phyloP scores from a whole-genome alignment of 1,284 basidiomycete genomes.

The Phlebopus sp. region DNA sequence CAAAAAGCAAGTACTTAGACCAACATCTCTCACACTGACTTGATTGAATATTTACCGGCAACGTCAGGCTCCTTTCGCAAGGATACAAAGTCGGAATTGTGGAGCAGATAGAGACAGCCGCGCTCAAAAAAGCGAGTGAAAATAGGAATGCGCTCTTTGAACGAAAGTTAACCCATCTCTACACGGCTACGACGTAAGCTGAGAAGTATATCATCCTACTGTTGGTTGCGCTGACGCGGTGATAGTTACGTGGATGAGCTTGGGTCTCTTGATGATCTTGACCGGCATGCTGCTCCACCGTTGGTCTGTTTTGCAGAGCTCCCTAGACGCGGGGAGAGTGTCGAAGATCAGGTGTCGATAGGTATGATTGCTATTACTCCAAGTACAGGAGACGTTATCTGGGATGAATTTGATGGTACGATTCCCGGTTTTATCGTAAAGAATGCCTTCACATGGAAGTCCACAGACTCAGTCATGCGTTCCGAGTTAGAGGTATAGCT shows the following conservation, averaged over 20 bases:
- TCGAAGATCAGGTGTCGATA: slow-evolving; percentile 61
- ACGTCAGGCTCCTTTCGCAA: slow-evolving; percentile 70
- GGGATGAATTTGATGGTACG: slow-evolving; percentile 85
- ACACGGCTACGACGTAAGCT: slow-evolving; percentile 84
- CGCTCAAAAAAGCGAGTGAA: slow-evolving; percentile 88
- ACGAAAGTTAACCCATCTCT: slow-evolving; percentile 77
- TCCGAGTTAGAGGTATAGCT: slow-evolving; percentile 77
- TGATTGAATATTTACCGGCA: not conserved
- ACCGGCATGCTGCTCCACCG: slow-evolving; percentile 52
- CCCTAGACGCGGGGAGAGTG: slow-evolving; percentile 38
- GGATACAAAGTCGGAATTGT: slow-evolving; percentile 92
- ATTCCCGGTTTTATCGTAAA: not conserved
- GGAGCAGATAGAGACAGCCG: slow-evolving; percentile 92
- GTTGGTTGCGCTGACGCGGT: slow-evolving; percentile 2
- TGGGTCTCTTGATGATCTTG: slow-evolving; percentile 64
- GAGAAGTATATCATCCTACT: not conserved
- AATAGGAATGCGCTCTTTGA: slow-evolving; percentile 82
- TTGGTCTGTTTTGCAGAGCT: slow-evolving; percentile 77
- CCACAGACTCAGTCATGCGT: slow-evolving; percentile 72
- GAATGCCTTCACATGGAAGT: slow-evolving; percentile 10
- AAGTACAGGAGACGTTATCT: slow-evolving; percentile 87
- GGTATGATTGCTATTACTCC: slow-evolving; percentile 82
- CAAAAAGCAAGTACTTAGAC: slow-evolving; percentile 61
- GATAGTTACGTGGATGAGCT: slow-evolving; percentile 72
- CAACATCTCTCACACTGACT: not conserved